phyloP scores from a whole-genome alignment of 352 stramenopile species.

The Pythium dissotocum region DNA sequence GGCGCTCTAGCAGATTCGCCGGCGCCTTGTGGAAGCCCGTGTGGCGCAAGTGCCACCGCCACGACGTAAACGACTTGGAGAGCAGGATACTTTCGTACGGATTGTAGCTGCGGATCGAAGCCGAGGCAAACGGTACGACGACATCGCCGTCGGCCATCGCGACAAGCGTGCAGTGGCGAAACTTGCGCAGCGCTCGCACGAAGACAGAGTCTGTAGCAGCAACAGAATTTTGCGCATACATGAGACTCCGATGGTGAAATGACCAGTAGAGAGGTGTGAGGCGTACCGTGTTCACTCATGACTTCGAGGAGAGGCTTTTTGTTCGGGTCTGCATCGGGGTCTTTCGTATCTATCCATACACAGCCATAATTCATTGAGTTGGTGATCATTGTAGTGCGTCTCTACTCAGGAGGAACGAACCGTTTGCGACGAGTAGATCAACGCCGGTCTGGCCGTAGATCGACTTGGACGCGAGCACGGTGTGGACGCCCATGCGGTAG shows the following conservation, averaged over 20 bases:
- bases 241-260: background rate
- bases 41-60: slow-evolving; percentile 74
- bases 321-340: slow-evolving; percentile 7
- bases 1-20: slow-evolving; percentile 31
- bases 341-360: slow-evolving; percentile 12
- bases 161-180: slow-evolving; percentile 62
- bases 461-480: slow-evolving; percentile 53
- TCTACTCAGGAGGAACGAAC: background rate
- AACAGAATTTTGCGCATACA: background rate
- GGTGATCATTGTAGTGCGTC: no score
- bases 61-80: slow-evolving; percentile 53
- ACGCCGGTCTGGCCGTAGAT: slow-evolving; percentile 78
- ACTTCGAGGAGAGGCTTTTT: slow-evolving; percentile 50
- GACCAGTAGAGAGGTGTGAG: background rate
- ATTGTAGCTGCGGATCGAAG: slow-evolving; percentile 71
- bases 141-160: slow-evolving; percentile 79
- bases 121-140: slow-evolving; percentile 70
- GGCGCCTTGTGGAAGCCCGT: slow-evolving; percentile 44
- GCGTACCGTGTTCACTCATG: slow-evolving; percentile 62
- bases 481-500: slow-evolving; percentile 69
- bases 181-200: slow-evolving; percentile 51
- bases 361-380: background rate
- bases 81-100: slow-evolving; percentile 58
- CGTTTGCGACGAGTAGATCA: slow-evolving; percentile 56
- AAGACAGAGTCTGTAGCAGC: slow-evolving; percentile 44